These are phyloP conservation scores for Coemansia sp. DNA, from an alignment of 192 early-diverging fungal species.

Conservation along the genomic window DNA sequence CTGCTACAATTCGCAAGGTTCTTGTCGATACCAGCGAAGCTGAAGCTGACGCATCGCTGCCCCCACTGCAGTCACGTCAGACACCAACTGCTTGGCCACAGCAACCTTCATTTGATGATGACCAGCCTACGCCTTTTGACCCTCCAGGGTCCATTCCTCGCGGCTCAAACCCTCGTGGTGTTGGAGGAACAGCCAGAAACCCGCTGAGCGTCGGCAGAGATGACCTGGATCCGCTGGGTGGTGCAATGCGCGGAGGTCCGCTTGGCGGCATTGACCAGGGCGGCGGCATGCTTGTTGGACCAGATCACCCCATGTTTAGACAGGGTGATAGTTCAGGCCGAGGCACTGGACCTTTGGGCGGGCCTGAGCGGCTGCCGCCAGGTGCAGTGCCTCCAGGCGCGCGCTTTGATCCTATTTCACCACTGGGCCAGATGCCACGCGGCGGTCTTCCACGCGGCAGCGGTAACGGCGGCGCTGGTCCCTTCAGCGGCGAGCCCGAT, in stretches of 20 bases:
- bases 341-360: conserved; percentile 54
- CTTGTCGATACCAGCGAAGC: conserved; percentile 6
- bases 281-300: conserved; percentile 87
- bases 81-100: neutral
- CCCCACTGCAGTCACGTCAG: neutral
- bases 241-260: conserved; percentile 36
- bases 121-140: neutral
- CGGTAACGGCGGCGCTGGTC: conserved; percentile 8
- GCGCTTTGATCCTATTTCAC: conserved; percentile 88
- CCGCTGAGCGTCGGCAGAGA: conserved; percentile 58
- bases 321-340: conserved; percentile 33
- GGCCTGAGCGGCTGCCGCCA: conserved; percentile 62
- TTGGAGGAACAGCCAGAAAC: neutral
- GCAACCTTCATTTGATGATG: neutral
- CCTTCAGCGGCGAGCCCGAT: conserved; percentile 44
- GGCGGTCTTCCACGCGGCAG: conserved; percentile 13
- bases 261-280: conserved; percentile 41
- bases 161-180: neutral
- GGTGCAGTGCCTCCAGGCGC: conserved; percentile 83
- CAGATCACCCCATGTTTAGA: conserved; percentile 85
- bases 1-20: conserved; percentile 26
- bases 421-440: conserved; percentile 55
- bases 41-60: neutral
- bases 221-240: conserved; percentile 65
- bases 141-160: neutral